A percentile compares a stretch with the other conserved stretches of the same genome.
Conservation (phyloP, 2,329 filamentous ascomycete species). For the Teratosphaeria zuluensis region DNA sequence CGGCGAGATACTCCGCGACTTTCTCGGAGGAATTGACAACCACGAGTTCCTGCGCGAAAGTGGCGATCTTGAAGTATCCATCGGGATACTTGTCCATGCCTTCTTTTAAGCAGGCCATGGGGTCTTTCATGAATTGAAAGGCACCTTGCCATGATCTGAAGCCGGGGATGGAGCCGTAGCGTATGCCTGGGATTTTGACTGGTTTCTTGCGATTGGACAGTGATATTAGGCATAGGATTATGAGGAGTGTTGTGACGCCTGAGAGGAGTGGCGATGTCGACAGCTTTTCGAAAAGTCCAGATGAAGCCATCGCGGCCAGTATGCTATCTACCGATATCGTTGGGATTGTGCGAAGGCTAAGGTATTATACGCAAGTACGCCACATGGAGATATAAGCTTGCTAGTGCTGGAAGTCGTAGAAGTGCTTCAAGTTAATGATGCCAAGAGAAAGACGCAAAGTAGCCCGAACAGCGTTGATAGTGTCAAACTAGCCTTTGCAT, state of each 20-base stretch:
- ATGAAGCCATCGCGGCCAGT: neutral
- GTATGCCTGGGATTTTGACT: neutral
- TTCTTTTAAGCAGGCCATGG: neutral
- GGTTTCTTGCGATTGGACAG: neutral
- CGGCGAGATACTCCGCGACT: conserved; percentile 2
- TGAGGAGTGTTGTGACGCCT: neutral
- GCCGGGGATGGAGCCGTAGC: neutral
- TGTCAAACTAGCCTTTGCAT: too few species aligned
- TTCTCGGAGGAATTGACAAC: neutral
- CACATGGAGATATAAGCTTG: neutral
- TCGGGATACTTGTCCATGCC: neutral
- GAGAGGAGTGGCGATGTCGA: neutral
- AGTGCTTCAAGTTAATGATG: too few species aligned
- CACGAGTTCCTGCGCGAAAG: neutral
- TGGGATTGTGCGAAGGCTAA: too few species aligned
- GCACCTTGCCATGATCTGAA: conserved; percentile 1
- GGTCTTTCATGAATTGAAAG: neutral
- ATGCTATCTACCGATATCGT: neutral
- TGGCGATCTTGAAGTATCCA: conserved; percentile 1
- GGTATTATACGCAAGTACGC: too few species aligned
- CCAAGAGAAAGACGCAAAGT: too few species aligned
- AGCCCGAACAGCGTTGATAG: too few species aligned
- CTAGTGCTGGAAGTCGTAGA: neutral
- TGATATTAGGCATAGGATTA: neutral
- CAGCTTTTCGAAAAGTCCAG: neutral